Evolutionary conservation across 768 basidiomycete species (phyloP).

Genomic region (Lepiota venenata): DNA sequence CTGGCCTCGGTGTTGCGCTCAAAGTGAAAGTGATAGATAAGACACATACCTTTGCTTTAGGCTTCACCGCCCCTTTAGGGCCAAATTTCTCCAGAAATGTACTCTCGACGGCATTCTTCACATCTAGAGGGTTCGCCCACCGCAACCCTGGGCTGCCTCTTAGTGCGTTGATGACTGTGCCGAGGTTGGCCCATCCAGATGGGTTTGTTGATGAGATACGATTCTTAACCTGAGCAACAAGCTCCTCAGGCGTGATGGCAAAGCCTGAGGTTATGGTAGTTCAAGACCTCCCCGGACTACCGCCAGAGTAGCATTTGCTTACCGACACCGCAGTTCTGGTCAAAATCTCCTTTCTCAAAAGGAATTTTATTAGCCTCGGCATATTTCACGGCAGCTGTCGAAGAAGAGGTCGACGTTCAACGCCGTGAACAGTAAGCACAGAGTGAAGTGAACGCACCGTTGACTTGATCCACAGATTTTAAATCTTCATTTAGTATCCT

Average conservation of each 20-base stretch:
- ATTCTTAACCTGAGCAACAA: conserved; percentile 50
- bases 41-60: conserved; percentile 58
- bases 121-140: conserved; percentile 82
- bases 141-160: conserved; percentile 61
- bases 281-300: background rate
- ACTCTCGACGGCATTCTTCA: conserved; percentile 78
- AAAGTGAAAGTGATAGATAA: background rate
- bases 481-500: conserved; percentile 71
- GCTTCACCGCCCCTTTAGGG: conserved; percentile 60
- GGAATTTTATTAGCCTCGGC: conserved; percentile 58
- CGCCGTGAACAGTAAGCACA: background rate
- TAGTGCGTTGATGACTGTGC: conserved; percentile 59
- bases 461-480: conserved; percentile 82
- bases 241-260: conserved; percentile 63
- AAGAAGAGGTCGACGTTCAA: background rate
- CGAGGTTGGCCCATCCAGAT: conserved; percentile 75
- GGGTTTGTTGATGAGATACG: conserved; percentile 55
- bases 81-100: conserved; percentile 70
- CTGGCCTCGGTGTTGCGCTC: background rate
- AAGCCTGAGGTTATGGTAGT: conserved; percentile 52
- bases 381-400: conserved; percentile 77
- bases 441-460: conserved; percentile 50
- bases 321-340: conserved; percentile 87
- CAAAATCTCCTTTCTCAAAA: conserved; percentile 66
- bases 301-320: conserved; percentile 42